Evolutionary conservation across 768 basidiomycete species (phyloP), one percentile per base, ranked within the genome.

Genomic region (Hortiboletus campestris): DNA sequence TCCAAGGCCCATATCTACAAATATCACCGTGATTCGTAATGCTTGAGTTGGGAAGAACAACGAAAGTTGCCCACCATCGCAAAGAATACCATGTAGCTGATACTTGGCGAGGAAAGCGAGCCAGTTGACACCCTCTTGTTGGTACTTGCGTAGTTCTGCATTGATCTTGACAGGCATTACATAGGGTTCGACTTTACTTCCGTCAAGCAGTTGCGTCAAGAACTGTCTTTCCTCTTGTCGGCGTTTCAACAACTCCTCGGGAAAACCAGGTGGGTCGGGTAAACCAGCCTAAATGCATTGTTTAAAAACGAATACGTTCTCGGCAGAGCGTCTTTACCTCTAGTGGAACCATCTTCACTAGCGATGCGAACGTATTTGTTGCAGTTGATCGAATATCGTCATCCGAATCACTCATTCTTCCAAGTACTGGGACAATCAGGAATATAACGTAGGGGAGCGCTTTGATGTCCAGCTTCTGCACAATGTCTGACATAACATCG

Each of bases 81-180:
- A 99, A 29, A 99, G 84, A 63, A 98, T 92, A 14, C 97, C 97
- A 68, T 99, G 97, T 3, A 99, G 74, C 65, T 98, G 97, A 69
- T 97, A 99, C 69, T 97, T 98, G 19, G 94, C 91, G 36, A 99
- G 79, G 78, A 99, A 99, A 2, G 97, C 97, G 17, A 99, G 79
- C 97, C 97, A 99, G 69, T 93, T 98, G 61, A 99, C 91, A 34
- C 97, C 97, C 53, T 99, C 97, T 74, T 93, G 91, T 72, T 99
- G 97, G 69, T 99, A 99, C 69, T 94, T 93, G 56, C 97, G 88
- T 46, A 99, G 77, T 62, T 98, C 93, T 32, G 95, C 94, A 54
- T 95, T 91, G 78, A 99, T 91, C 28, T 76, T 74, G 52, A 94
- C 84, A 0, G 97, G 94, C 2, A 99, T 83, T 40, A 75, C 73